Evolutionary conservation across 768 basidiomycete species (phyloP), one percentile per base, ranked within the genome.

Genomic region (Leccinum broughii): DNA sequence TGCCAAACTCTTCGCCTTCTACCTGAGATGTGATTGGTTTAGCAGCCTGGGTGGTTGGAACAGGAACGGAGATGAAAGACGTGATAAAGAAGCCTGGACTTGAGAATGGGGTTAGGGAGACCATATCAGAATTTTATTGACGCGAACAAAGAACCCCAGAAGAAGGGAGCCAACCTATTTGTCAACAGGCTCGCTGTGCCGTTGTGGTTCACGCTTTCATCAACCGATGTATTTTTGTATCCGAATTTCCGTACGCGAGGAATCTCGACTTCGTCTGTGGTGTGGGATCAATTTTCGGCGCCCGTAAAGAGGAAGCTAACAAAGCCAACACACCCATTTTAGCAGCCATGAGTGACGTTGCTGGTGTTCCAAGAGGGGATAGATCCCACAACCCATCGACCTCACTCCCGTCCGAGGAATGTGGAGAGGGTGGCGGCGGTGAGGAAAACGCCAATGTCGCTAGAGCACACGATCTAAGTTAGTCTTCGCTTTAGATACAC

Each of bases 241-340:
- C 85, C 82, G 20, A 84, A 77, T 59, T 77, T 79, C 55, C 78
- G 77, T 10, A 75, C 71, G 9, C 85, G 80, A 4, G 88, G 85
- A 32, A 90, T 79, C 52, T 81, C 74, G 26, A 81, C 68, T 53
- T 81, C 81, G 41, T 85, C 85, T 86, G 51, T 48, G 20, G 53
- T 26, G 30, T 30, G 35, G 4, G n/a, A 54, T 66, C 34, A 55
- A 11, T 41, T 66, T 39, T 59, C 20, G 48, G 56, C 13, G 20
- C 26, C 37, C n/a, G 34, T 50, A 37, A n/a, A 55, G 44, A 49
- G 54, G 50, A 20, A 53, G 46, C 54, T 6, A 54, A 59, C 10
- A 32, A 49, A 46, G 17, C 8, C 6, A 26, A 72, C 69, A 4
- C 57, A 85, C 86, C 84, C 74, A 88, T 80, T 65, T 80, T 83